Conservation (phyloP, 345 rosid species). For the Hibiscus trionum region DNA sequence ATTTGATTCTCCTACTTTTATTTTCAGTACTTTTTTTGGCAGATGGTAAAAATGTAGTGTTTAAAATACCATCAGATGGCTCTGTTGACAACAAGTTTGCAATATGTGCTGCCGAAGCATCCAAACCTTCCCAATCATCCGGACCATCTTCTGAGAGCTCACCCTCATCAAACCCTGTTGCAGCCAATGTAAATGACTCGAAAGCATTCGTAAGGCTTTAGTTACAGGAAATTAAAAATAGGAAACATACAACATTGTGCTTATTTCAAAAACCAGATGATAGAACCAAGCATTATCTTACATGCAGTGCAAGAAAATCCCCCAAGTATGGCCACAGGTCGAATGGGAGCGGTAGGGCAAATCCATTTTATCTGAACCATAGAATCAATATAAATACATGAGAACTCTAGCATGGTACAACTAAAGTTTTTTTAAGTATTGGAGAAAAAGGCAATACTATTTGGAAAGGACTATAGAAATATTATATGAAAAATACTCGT, state of each 20-base stretch:
- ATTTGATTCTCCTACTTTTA: too few species aligned
- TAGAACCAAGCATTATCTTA: conserved; percentile 26
- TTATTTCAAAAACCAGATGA: conserved; percentile 1
- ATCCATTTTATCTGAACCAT: conserved; percentile 83
- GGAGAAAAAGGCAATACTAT: too few species aligned
- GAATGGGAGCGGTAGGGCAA: conserved; percentile 93
- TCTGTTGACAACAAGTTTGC: conserved; percentile 84
- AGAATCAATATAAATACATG: conserved; percentile 1
- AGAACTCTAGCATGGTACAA: neutral
- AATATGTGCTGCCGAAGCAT: conserved; percentile 89
- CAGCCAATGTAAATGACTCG: conserved; percentile 1
- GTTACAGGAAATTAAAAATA: neutral
- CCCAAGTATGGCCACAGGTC: conserved; percentile 74
- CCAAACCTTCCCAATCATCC: conserved; percentile 82
- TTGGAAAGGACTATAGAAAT: too few species aligned
- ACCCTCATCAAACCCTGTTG: conserved; percentile 81
- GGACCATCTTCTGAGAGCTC: conserved; percentile 79
- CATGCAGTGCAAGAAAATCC: conserved; percentile 94
- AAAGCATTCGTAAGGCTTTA: neutral
- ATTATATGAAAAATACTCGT: too few species aligned
- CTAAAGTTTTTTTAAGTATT: too few species aligned
- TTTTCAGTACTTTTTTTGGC: neutral
- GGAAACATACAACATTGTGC: neutral
- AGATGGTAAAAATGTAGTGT: neutral
- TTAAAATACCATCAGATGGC: conserved; percentile 69